Conservation (phyloP, 129 eudicot genomes). For the Tagetes erecta region DNA sequence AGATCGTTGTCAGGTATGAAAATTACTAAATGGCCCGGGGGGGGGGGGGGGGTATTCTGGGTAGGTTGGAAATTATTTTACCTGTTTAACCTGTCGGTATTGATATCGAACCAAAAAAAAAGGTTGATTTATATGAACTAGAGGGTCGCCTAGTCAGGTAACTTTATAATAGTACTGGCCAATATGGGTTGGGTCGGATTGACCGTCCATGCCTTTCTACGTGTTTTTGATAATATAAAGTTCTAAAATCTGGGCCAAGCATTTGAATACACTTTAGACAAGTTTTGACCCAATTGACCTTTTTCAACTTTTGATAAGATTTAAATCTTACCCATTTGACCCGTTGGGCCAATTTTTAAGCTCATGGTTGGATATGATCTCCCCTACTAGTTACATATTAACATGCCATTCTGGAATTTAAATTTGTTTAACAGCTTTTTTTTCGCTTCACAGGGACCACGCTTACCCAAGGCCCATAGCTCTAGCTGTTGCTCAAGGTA, state of each 20-base stretch:
- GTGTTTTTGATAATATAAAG: background rate
- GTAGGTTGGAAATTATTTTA: background rate
- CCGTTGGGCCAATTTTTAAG: background rate
- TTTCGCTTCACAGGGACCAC: slow-evolving; percentile 56
- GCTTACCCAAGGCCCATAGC: slow-evolving; percentile 89
- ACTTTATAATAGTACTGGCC: background rate
- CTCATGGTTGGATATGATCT: background rate
- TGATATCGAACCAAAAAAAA: background rate
- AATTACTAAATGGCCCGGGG: background rate
- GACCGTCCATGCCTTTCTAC: background rate
- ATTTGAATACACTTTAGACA: too few species aligned
- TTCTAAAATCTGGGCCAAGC: too few species aligned
- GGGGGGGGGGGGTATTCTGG: background rate
- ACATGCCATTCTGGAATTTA: background rate
- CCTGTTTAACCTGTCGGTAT: background rate
- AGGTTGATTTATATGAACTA: background rate
- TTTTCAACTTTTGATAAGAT: background rate
- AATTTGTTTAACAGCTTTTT: background rate
- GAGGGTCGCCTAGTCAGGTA: background rate
- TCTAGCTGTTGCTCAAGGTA: slow-evolving; percentile 75
- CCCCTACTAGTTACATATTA: background rate
- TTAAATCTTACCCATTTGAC: background rate
- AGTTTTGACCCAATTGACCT: background rate
- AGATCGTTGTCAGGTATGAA: slow-evolving; percentile 74
- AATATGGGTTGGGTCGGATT: background rate